phyloP scores from a whole-genome alignment of 2,329 filamentous ascomycete species.

The Fusarium irregulare region DNA sequence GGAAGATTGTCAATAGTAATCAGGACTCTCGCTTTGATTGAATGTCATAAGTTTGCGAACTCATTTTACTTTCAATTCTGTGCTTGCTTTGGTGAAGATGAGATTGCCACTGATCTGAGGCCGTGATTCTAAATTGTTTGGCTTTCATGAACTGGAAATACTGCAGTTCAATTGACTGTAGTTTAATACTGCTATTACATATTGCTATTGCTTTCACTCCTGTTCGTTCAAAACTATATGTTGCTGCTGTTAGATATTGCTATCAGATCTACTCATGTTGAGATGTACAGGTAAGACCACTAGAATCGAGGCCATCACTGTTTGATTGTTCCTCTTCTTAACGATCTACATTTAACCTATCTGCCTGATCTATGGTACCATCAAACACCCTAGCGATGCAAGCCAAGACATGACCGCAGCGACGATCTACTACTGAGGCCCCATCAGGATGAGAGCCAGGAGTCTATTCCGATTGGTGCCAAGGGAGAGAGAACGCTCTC shows the following conservation, averaged over 20 bases:
- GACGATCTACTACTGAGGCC: not conserved
- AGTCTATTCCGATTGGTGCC: not conserved
- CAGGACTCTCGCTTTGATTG: not conserved
- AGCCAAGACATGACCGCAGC: not conserved
- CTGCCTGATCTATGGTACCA: not conserved
- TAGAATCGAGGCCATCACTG: too few species aligned
- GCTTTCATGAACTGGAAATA: too few species aligned
- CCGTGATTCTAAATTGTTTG: rapidly evolving
- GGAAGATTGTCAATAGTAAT: not conserved
- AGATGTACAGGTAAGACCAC: too few species aligned
- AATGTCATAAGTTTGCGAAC: not conserved
- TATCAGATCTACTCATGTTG: too few species aligned
- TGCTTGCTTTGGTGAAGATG: not conserved
- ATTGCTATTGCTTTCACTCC: too few species aligned
- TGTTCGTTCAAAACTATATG: too few species aligned
- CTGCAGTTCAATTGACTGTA: too few species aligned
- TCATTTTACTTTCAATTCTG: rapidly evolving
- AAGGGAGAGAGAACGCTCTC: rapidly evolving
- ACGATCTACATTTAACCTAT: not conserved
- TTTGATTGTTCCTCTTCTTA: not conserved
- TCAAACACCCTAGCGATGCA: not conserved
- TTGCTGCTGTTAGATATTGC: too few species aligned
- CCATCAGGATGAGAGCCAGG: not conserved
- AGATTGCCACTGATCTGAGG: rapidly evolving
- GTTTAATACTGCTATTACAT: too few species aligned